phyloP scores from a whole-genome alignment of 371 early-diverging fungal species.

The Zopfochytrium polystomum region DNA sequence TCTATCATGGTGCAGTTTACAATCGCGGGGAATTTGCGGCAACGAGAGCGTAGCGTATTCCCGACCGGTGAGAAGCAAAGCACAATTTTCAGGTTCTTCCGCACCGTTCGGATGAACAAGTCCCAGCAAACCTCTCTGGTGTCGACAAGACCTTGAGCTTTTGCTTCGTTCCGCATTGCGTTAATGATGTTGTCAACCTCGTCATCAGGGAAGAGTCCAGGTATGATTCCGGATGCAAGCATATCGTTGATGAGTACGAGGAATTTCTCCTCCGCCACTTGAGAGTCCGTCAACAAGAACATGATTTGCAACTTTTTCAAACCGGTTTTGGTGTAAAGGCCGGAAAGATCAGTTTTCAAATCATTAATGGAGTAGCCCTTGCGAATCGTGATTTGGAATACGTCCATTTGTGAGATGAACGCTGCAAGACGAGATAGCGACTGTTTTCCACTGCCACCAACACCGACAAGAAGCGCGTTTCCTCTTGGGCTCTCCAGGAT shows the following conservation, averaged over 20 bases:
- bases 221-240: conserved; percentile 60
- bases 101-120: conserved; percentile 54
- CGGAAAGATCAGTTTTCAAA: conserved; percentile 54
- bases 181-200: conserved; percentile 60
- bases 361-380: conserved; percentile 58
- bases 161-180: conserved; percentile 60
- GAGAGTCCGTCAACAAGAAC: conserved; percentile 61
- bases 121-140: conserved; percentile 63
- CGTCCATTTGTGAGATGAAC: conserved; percentile 58
- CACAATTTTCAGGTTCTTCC: conserved; percentile 58
- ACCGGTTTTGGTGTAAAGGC: conserved; percentile 57
- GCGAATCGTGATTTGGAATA: conserved; percentile 60
- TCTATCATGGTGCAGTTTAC: conserved; percentile 61
- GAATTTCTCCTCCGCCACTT: conserved; percentile 63
- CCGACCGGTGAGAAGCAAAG: conserved; percentile 65
- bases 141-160: conserved; percentile 55
- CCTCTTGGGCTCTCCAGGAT: conserved; percentile 60
- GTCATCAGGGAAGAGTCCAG: conserved; percentile 62
- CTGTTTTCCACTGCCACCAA: conserved; percentile 63
- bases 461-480: conserved; percentile 60
- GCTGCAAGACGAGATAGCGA: conserved; percentile 56
- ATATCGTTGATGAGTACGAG: conserved; percentile 62
- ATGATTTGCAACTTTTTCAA: conserved; percentile 57
- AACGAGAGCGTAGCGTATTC: conserved; percentile 52
- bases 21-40: conserved; percentile 62